Conservation (phyloP, 495 filamentous ascomycete species). For the Penicilliopsis zonata region DNA sequence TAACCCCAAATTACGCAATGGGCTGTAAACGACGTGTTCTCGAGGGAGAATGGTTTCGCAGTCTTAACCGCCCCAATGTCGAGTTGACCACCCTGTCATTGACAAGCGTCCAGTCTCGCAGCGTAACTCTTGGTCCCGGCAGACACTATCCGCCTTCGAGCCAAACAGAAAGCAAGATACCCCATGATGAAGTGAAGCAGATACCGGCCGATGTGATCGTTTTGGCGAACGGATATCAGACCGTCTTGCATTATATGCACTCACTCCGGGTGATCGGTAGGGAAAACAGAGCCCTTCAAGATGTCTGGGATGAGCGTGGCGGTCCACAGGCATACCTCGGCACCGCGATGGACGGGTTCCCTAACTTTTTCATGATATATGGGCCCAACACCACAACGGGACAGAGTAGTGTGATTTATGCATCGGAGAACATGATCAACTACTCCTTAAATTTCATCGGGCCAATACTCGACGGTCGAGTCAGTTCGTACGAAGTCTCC, state of each 20-base stretch:
- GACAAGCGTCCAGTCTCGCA: slow-evolving; percentile 31
- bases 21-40: slow-evolving; percentile 52
- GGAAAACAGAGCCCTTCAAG: slow-evolving; percentile 33
- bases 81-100: slow-evolving; percentile 46
- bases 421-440: slow-evolving; percentile 46
- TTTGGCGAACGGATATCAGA: slow-evolving; percentile 45
- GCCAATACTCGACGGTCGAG: slow-evolving; percentile 24
- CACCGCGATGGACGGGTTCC: slow-evolving; percentile 51
- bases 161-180: slow-evolving; percentile 11
- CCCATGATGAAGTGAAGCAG: slow-evolving; percentile 21
- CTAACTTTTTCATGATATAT: slow-evolving; percentile 58
- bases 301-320: slow-evolving; percentile 46
- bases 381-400: slow-evolving; percentile 56
- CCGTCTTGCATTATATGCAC: slow-evolving; percentile 28
- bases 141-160: slow-evolving; percentile 28
- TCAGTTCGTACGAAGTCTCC: slow-evolving; percentile 31
- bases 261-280: slow-evolving; percentile 28
- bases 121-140: slow-evolving; percentile 42
- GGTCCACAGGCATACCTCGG: slow-evolving; percentile 53
- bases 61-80: slow-evolving; percentile 40
- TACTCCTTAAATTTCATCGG: slow-evolving; percentile 33
- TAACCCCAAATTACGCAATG: slow-evolving; percentile 48
- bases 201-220: slow-evolving; percentile 48
- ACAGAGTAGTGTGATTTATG: slow-evolving; percentile 48
- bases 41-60: slow-evolving; percentile 42